Evolutionary conservation across 179 eudicot species (phyloP).

Genomic region (Drosera spatulata): DNA sequence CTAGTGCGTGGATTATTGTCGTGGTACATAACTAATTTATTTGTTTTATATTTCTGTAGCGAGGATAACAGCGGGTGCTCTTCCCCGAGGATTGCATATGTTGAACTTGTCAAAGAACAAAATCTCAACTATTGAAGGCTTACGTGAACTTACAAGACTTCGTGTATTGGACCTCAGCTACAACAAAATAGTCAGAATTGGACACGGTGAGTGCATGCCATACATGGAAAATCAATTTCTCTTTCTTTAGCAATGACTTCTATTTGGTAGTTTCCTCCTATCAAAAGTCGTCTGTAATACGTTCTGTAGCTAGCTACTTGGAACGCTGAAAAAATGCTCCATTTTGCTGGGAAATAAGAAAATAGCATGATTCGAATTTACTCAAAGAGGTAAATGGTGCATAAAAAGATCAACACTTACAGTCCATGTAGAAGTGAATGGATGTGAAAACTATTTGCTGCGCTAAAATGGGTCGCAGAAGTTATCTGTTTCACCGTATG

Average conservation of each 20-base stretch:
- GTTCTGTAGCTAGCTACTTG: no score
- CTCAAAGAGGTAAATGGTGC: no score
- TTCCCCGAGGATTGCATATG: constrained; percentile 86
- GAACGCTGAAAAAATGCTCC: no score
- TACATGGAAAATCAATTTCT: neutral
- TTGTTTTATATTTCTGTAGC: constrained; percentile 24
- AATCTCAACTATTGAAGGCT: constrained; percentile 74
- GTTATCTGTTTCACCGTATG: neutral
- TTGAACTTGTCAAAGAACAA: constrained; percentile 78
- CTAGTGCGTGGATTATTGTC: neutral
- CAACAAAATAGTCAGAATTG: constrained; percentile 78
- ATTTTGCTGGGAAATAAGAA: no score
- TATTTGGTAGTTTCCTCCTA: no score
- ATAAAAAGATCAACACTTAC: no score
- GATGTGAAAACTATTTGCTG: no score
- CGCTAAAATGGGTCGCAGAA: no score
- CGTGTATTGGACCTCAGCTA: constrained; percentile 88
- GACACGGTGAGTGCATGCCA: constrained; percentile 57
- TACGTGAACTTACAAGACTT: constrained; percentile 85
- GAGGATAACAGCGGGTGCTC: constrained; percentile 83
- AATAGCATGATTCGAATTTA: no score
- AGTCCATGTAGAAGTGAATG: no score
- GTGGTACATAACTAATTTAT: neutral
- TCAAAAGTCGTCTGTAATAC: no score
- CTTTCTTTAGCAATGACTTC: no score